phyloP scores from a whole-genome alignment of 1,284 basidiomycete species.

The Microbotryum silenes-acaulis region DNA sequence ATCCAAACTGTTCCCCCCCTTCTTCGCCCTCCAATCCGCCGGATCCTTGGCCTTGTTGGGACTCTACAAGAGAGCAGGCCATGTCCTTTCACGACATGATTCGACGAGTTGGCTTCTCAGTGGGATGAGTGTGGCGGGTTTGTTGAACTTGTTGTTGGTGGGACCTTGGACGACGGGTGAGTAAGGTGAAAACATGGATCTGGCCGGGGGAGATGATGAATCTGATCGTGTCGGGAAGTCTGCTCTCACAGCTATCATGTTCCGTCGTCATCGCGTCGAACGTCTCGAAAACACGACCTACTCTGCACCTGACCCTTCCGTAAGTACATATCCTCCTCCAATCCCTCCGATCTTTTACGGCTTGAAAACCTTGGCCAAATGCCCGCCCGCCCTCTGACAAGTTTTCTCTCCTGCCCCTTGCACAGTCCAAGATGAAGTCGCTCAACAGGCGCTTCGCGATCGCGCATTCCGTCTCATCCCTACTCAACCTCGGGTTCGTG shows the following conservation, averaged over 20 bases:
- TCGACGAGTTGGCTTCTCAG: conserved; percentile 22
- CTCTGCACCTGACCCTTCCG: conserved; percentile 18
- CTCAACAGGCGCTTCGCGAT: conserved; percentile 28
- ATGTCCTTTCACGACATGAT: conserved; percentile 3
- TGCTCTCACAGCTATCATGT: conserved; percentile 23
- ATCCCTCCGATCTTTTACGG: too few relatives aligned
- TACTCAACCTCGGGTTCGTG: conserved; percentile 29
- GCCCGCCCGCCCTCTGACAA: not conserved
- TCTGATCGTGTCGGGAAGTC: too few relatives aligned
- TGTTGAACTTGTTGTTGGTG: conserved; percentile 25
- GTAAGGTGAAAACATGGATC: not conserved
- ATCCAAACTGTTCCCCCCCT: conserved; percentile 28
- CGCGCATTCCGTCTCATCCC: conserved; percentile 28
- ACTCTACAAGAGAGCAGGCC: conserved; percentile 15
- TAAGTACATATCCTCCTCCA: not conserved
- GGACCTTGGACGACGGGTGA: conserved; percentile 30
- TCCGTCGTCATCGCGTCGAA: conserved; percentile 29
- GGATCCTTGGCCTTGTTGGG: conserved; percentile 13
- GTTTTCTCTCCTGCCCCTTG: conserved; percentile 1
- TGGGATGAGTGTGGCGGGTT: conserved; percentile 15
- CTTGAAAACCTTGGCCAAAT: too few relatives aligned
- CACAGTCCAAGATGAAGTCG: conserved; percentile 22
- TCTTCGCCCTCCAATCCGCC: conserved; percentile 18
- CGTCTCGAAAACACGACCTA: conserved; percentile 30
- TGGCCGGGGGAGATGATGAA: too few relatives aligned